Percentiles rank a stretch among this genome's conserved stretches.
Conservation (phyloP, 2,329 filamentous ascomycete genomes). For the Lasiodiplodia hormozganensis region DNA sequence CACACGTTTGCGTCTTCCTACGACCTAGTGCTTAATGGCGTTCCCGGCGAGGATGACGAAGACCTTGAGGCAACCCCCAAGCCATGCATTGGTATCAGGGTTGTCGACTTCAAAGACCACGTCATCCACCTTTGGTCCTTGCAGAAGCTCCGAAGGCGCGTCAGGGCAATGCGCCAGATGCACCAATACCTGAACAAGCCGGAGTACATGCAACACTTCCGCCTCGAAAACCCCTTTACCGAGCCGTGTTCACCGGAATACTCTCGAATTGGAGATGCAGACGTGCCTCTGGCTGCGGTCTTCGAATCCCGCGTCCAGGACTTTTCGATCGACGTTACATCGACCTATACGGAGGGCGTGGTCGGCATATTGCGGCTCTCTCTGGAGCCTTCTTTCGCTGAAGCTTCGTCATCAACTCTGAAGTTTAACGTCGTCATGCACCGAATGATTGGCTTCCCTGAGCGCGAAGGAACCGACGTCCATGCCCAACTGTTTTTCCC, state of each 20-base stretch:
- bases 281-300: conserved; percentile 89
- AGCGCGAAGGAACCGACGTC: conserved; percentile 93
- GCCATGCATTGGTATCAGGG: conserved; percentile 87
- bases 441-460: conserved; percentile 90
- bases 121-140: conserved; percentile 94
- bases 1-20: conserved; percentile 93
- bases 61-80: conserved; percentile 82
- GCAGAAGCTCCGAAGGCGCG: conserved; percentile 85
- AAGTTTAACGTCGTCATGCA: conserved; percentile 99
- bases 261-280: conserved; percentile 89
- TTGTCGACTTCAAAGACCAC: conserved; percentile 86
- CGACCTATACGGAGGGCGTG: conserved; percentile 88
- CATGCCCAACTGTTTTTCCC: conserved; percentile 97
- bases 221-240: conserved; percentile 89
- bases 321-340: conserved; percentile 87
- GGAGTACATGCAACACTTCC: conserved; percentile 92
- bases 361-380: conserved; percentile 91
- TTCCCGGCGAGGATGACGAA: conserved; percentile 84
- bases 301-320: conserved; percentile 96
- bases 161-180: conserved; percentile 94
- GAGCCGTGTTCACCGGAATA: conserved; percentile 92
- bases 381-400: conserved; percentile 89
- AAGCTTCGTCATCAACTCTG: conserved; percentile 87
- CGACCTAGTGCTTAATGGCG: conserved; percentile 91
- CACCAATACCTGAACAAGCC: conserved; percentile 95